A percentile compares a stretch with the other conserved stretches of the same genome.
phyloP scores from a whole-genome alignment of 805 yeast genomes.

The Blastobotrys parvus region DNA sequence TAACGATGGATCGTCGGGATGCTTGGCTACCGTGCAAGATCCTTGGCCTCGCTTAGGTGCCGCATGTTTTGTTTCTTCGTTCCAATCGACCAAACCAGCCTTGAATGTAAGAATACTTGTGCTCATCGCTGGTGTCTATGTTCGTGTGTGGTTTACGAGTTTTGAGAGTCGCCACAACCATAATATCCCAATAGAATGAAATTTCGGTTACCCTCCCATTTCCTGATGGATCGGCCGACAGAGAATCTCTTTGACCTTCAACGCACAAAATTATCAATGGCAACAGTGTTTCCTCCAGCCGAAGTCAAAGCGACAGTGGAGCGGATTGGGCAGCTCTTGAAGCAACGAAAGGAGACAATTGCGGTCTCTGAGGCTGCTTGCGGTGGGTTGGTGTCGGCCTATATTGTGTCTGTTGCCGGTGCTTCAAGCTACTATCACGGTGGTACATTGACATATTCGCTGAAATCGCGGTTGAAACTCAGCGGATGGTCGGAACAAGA shows the following conservation, averaged over 20 bases:
- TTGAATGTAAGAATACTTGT: constrained; percentile 39
- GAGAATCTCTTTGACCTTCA: too few relatives aligned
- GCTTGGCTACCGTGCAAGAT: constrained; percentile 47
- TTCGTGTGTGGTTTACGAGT: not conserved
- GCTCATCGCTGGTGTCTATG: too few relatives aligned
- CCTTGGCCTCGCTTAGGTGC: constrained; percentile 71
- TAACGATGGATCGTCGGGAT: constrained; percentile 64
- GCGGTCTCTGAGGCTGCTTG: constrained; percentile 86
- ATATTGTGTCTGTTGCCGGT: constrained; percentile 74
- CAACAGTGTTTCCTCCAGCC: constrained; percentile 48
- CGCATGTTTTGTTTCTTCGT: constrained; percentile 50
- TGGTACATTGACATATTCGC: constrained; percentile 70
- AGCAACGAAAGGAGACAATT: constrained; percentile 49
- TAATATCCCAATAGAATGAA: too few relatives aligned
- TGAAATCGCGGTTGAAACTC: constrained; percentile 62
- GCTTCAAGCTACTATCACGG: constrained; percentile 81
- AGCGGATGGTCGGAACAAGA: constrained; percentile 75
- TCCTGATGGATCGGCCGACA: too few relatives aligned
- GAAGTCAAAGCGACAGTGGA: constrained; percentile 43
- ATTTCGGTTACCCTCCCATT: too few relatives aligned
- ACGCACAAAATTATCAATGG: too few relatives aligned
- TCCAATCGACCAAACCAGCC: constrained; percentile 69
- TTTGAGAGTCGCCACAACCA: not conserved
- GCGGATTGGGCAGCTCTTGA: constrained; percentile 49
- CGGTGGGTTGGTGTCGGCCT: constrained; percentile 79